A percentile compares a stretch with the other conserved stretches of the same genome.
Conservation (phyloP, 805 yeast genomes). For the Starmerella potacharoeniae region DNA sequence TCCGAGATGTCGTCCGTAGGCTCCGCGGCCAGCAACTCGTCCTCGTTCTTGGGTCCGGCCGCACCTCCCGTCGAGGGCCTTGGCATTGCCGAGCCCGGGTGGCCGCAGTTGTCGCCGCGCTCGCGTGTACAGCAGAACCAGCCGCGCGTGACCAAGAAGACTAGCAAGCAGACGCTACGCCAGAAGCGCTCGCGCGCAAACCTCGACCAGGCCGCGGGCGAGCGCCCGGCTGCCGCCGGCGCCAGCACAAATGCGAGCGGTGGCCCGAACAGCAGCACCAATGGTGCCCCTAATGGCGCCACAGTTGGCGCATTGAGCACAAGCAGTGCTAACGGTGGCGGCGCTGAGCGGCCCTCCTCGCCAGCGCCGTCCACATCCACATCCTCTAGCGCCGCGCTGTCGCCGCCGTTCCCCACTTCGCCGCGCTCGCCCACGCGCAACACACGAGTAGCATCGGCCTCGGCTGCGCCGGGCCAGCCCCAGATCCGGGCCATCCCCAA, state of each 20-base stretch:
- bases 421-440: background rate
- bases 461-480: background rate
- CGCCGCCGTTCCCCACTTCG: background rate
- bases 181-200: slow-evolving; percentile 12
- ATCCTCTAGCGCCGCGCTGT: background rate
- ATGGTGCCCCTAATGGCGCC: background rate
- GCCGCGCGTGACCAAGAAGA: slow-evolving; percentile 17
- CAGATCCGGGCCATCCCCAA: background rate
- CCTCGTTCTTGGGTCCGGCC: background rate
- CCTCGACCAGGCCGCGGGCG: slow-evolving; percentile 1
- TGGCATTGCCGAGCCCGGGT: slow-evolving; percentile 16
- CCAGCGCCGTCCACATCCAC: background rate
- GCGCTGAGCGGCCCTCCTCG: background rate
- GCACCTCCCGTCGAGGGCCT: slow-evolving; percentile 14
- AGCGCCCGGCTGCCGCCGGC: background rate
- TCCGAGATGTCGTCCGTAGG: slow-evolving; percentile 15
- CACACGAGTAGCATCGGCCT: background rate
- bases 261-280: background rate
- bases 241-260: background rate
- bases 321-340: background rate
- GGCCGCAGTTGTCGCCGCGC: slow-evolving; percentile 12
- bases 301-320: background rate
- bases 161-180: slow-evolving; percentile 14
- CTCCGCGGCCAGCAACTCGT: slow-evolving; percentile 8
- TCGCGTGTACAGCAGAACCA: slow-evolving; percentile 3